These are phyloP conservation scores for Dictyostelium capitatum DNA, from an alignment of 78 protist genomes.

Conservation along the genomic window DNA sequence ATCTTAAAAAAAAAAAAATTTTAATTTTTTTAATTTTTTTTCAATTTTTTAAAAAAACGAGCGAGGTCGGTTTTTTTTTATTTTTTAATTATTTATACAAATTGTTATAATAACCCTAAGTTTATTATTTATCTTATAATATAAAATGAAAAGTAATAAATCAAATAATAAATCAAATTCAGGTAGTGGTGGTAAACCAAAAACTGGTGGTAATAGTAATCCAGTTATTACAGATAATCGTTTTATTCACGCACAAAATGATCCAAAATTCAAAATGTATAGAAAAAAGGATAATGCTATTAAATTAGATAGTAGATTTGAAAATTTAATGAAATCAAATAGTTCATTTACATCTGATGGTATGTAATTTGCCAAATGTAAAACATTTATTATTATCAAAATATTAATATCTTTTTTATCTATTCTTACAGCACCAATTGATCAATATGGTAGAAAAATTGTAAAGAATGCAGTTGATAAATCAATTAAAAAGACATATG, in stretches of 20 bases:
- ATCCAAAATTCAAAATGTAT: conserved; percentile 51
- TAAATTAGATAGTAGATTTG: conserved; percentile 40
- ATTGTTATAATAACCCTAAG: too few species aligned
- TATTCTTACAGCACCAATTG: conserved; percentile 47
- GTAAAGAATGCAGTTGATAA: conserved; percentile 6
- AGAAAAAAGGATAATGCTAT: conserved; percentile 22
- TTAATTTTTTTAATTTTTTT: too few species aligned
- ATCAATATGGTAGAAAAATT: conserved; percentile 69
- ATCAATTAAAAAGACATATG: neutral
- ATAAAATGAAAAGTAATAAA: conserved; percentile 20
- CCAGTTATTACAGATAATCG: conserved; percentile 43
- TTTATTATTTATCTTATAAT: too few species aligned
- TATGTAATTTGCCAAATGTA: too few species aligned
- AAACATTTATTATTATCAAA: too few species aligned
- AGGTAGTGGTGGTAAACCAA: neutral
- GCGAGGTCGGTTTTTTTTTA: too few species aligned
- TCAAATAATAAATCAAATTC: neutral
- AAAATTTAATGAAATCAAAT: neutral
- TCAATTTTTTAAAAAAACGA: too few species aligned
- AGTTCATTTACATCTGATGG: conserved; percentile 43
- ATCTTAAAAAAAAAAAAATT: too few species aligned
- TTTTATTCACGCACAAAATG: conserved; percentile 47
- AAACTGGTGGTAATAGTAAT: neutral
- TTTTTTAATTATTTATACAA: too few species aligned
- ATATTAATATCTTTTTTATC: neutral